Conservation (phyloP, 768 basidiomycete genomes). For the Mycena amicta region DNA sequence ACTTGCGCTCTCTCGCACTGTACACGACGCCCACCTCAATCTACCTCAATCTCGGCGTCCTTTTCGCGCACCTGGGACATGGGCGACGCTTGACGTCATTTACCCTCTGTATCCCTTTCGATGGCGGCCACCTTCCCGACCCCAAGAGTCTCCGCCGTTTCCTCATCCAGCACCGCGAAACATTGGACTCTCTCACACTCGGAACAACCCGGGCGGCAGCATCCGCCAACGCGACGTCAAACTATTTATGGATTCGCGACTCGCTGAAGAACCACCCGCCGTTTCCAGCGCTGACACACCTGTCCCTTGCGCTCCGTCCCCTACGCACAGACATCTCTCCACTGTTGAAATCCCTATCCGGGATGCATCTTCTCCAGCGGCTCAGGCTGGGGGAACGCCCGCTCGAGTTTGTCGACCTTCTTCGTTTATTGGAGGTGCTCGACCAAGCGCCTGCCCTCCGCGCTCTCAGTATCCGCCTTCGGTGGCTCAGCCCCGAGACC, state of each 20-base stretch:
- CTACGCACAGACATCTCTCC: slow-evolving; percentile 34
- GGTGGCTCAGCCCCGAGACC: slow-evolving; percentile 28
- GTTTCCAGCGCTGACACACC: slow-evolving; percentile 34
- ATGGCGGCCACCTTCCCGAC: slow-evolving; percentile 44
- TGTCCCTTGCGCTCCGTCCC: slow-evolving; percentile 43
- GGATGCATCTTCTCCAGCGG: slow-evolving; percentile 30
- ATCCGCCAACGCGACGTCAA: slow-evolving; percentile 27
- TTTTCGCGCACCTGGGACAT: slow-evolving; percentile 39
- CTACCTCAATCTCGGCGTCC: slow-evolving; percentile 41
- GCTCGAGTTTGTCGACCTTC: slow-evolving; percentile 34
- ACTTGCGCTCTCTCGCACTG: slow-evolving; percentile 41
- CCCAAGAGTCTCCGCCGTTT: slow-evolving; percentile 36
- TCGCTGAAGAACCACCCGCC: slow-evolving; percentile 33
- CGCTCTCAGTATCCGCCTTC: slow-evolving; percentile 24
- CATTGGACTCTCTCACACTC: slow-evolving; percentile 40
- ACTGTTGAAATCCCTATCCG: slow-evolving; percentile 32
- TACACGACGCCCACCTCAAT: slow-evolving; percentile 37
- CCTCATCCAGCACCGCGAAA: slow-evolving; percentile 36
- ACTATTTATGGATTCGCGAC: slow-evolving; percentile 45
- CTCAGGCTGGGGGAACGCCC: slow-evolving; percentile 42
- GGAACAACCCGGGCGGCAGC: slow-evolving; percentile 33
- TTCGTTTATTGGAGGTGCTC: slow-evolving; percentile 29
- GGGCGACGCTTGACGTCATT: slow-evolving; percentile 44
- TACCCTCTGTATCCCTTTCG: slow-evolving; percentile 46
- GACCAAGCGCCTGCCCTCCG: slow-evolving; percentile 15